Evolutionary conservation across 768 basidiomycete species (phyloP), one percentile per base, ranked within the genome.

Genomic region (Suillus subalutaceus): DNA sequence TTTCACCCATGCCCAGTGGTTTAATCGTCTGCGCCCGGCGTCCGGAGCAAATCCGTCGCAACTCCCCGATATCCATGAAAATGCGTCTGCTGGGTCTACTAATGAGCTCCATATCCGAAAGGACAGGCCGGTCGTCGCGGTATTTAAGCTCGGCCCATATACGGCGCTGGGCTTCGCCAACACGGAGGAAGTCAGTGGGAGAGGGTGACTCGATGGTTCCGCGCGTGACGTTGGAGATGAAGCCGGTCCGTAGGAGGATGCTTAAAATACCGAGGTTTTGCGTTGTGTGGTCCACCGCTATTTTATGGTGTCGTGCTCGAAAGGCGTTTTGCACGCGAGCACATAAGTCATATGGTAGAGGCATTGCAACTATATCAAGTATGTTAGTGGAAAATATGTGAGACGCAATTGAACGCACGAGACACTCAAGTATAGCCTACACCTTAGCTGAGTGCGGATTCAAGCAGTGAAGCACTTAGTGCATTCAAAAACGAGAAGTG

Each of bases 131-230:
- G 76, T 97, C 93, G 70, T 94, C 89, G 60, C 97, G 87, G 80
- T 97, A 96, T 80, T 99, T 99, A 69, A 98, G 88, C 61, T 90
- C 88, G 2, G 93, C 93, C 95, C 97, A 97, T 78, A 99, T 92
- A 44, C 95, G 88, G 40, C 85, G 85, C 65, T 94, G 84, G 1
- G 88, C 84, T 38, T 90, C 87, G 67, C 83, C 80, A 13, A 84
- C 89, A 2, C 73, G 68, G 64, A 81, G 72, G 75, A 96, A 98
- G 15, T 81, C 82, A 5, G 72, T 68, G 0, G 96, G 95, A 20
- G 85, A 85, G 2, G 95, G 88, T 0, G 81, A 79, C 8, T 82
- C 78, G 66, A 86, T 77, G 40, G 92, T 92, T 4, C 95, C 95
- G 37, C 94, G 89, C 3, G 93, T 91, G 66, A 99, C 71, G 73